Evolutionary conservation across 2,329 filamentous ascomycete species (phyloP), one percentile per base, ranked within the genome.

Genomic region (Aspergillus pseudoglaucus): DNA sequence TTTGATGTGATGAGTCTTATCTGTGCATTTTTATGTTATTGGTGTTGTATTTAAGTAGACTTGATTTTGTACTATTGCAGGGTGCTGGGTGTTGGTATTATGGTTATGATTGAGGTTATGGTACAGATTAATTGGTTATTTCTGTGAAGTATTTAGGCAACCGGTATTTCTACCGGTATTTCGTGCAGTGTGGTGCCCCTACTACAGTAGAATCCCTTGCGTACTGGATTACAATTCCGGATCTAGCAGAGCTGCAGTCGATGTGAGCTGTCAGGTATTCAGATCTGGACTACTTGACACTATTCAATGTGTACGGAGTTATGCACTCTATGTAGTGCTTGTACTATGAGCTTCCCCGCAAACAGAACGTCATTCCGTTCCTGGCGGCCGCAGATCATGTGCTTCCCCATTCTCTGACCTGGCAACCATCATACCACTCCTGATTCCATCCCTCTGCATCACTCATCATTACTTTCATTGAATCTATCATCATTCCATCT

Each of bases 11-110:
- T 33, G 15, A 20, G 18, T 35, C 20, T 45, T n/a, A 22, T 44
- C 14, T 47, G n/a, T 18, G 44, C 37, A 45, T 35, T 37, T 43
- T 32, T 49, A 27, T 47, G 47, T 47, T 44, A 10, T 48, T 47
- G 32, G 42, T 33, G 42, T 40, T 22, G 22, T 22, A 22, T 22
- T 1, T 5, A 22, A 22, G 22, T 22, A 22, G 22, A 22, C 22
- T 22, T 3, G 3, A 6, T 22, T 22, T 22, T 3, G 22, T 22
- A 6, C 6, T 22, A 22, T 5, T 30, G 25, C 25, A 10, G 9
- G 25, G 25, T 27, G 9, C 4, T 27, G 3, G 25, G 25, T 30
- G 25, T 30, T 30, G 10, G 10, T 4, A 30, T 25, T 25, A 25
- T 25, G 8, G 23, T 27, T 27, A 10, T 27, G 8, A 27, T 10